A percentile compares a stretch with the other conserved stretches of the same genome.
Conservation (phyloP, 2,329 filamentous ascomycete species). For the Colletotrichum salicis region DNA sequence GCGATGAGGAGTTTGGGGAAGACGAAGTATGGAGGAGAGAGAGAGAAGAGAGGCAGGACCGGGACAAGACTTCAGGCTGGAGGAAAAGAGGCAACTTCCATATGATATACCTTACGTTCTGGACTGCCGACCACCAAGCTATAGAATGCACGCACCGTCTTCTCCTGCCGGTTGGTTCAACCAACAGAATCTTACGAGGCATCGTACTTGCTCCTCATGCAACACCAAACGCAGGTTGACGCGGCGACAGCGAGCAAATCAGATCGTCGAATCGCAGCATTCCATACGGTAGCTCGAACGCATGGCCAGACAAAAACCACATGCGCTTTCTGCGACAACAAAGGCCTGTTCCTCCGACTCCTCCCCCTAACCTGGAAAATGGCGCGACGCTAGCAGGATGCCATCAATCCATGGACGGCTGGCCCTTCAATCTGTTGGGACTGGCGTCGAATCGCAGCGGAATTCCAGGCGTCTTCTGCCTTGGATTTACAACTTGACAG, state of each 20-base stretch:
- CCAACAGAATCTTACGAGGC: conserved; percentile 1
- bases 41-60: not conserved
- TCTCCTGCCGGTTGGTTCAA: not conserved
- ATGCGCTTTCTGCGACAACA: not conserved
- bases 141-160: not conserved
- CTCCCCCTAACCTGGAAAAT: conserved; percentile 8
- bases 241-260: conserved; percentile 26
- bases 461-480: conserved; percentile 17
- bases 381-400: conserved; percentile 18
- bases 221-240: conserved; percentile 19
- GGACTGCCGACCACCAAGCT: not conserved
- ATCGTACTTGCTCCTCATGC: not conserved
- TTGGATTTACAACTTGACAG: conserved; percentile 15
- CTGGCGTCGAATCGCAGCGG: not conserved
- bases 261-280: conserved; percentile 1
- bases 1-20: not conserved
- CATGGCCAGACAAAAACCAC: conserved; percentile 3
- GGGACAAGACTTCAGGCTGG: not conserved
- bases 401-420: not conserved
- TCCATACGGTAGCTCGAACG: not conserved
- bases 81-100: not conserved
- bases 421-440: conserved; percentile 5
- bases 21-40: not conserved
- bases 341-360: not conserved
- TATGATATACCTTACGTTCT: not conserved